Conservation (phyloP, 2,329 filamentous ascomycete genomes). For the Verticillium nonalfalfae region DNA sequence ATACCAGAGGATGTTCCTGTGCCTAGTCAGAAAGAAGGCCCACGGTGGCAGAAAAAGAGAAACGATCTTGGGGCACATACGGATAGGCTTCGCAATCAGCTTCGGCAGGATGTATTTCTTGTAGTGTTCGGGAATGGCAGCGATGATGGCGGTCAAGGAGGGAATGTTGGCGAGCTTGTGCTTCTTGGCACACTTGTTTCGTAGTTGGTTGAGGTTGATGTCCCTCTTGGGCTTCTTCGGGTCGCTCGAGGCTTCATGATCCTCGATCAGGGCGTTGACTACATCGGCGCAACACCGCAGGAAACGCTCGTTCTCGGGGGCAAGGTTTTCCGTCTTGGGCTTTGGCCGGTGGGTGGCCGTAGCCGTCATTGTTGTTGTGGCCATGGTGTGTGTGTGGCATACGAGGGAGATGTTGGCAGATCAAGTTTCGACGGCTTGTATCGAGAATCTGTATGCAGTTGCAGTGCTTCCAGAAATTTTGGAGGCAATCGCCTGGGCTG, state of each 20-base stretch:
- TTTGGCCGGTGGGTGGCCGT: conserved; percentile 57
- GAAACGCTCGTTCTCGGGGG: conserved; percentile 91
- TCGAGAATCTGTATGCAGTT: neutral
- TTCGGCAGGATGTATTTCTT: conserved; percentile 99
- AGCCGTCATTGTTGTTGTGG: conserved; percentile 51
- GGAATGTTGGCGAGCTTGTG: conserved; percentile 84
- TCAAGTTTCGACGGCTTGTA: neutral
- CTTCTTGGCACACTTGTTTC: conserved; percentile 86
- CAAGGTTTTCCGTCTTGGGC: conserved; percentile 69
- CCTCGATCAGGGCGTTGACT: conserved; percentile 87
- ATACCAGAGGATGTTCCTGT: conserved; percentile 89
- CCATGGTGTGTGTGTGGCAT: conserved; percentile 20
- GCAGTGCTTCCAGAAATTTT: neutral
- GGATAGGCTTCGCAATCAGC: conserved; percentile 92
- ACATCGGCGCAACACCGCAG: conserved; percentile 94
- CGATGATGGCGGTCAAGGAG: conserved; percentile 92
- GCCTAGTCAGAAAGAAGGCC: neutral
- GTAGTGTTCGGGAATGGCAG: conserved; percentile 97
- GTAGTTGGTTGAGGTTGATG: conserved; percentile 85
- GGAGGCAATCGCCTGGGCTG: neutral
- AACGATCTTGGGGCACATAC: conserved; percentile 37
- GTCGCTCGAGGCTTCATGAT: conserved; percentile 78
- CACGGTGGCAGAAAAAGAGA: neutral
- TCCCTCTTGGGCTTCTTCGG: conserved; percentile 69
- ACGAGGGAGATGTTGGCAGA: too few species aligned